phyloP scores from a whole-genome alignment of 2,329 filamentous ascomycete genomes.

The Calycina herbarum region DNA sequence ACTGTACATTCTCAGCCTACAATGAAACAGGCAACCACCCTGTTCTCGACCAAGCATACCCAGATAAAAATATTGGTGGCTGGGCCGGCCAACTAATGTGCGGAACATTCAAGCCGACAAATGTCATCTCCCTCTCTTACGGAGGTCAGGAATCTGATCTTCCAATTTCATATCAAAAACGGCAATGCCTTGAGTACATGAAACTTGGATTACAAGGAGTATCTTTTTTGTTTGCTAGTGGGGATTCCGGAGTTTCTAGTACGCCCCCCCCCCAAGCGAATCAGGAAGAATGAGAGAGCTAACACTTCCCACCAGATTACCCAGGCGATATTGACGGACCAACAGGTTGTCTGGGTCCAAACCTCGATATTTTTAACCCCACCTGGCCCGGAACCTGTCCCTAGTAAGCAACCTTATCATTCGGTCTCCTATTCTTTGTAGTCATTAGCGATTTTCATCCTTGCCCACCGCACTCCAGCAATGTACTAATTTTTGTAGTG shows the following conservation, averaged over 20 bases:
- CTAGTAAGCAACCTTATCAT: background rate
- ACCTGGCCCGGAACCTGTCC: slow-evolving; percentile 10
- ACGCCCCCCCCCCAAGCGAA: background rate
- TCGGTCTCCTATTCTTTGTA: no score
- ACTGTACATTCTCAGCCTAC: slow-evolving; percentile 44
- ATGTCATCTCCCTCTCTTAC: slow-evolving; percentile 56
- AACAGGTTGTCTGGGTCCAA: slow-evolving; percentile 9
- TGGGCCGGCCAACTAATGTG: slow-evolving; percentile 35
- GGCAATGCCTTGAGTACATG: slow-evolving; percentile 51
- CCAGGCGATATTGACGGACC: slow-evolving; percentile 14
- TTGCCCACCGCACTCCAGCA: no score
- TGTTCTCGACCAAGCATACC: slow-evolving; percentile 41
- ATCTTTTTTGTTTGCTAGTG: slow-evolving; percentile 48
- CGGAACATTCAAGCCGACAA: slow-evolving; percentile 45
- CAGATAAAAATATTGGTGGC: slow-evolving; percentile 31
- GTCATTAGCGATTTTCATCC: no score
- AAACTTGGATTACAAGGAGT: slow-evolving; percentile 51
- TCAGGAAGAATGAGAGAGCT: background rate
- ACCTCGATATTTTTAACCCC: slow-evolving; percentile 11
- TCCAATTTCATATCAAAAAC: slow-evolving; percentile 53
- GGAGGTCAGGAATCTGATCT: slow-evolving; percentile 53
- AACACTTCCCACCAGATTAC: slow-evolving; percentile 4
- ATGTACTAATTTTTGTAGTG: no score
- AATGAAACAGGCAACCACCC: slow-evolving; percentile 42
- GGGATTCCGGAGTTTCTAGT: slow-evolving; percentile 42